Evolutionary conservation across 768 basidiomycete species (phyloP).

Genomic region (Podaxis pistillaris): DNA sequence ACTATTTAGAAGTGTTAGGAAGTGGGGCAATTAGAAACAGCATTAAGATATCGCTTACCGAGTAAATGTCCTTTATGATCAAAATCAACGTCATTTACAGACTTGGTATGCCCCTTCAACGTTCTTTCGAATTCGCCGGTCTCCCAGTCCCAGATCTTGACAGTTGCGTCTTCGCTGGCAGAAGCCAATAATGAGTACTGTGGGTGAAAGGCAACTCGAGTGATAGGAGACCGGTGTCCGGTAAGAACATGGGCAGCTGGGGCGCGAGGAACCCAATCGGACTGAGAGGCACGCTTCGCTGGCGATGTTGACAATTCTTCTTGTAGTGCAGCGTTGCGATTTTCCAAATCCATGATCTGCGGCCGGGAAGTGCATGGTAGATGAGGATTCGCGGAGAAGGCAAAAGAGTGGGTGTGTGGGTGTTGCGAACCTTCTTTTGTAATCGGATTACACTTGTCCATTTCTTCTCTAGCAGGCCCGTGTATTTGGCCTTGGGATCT

Average conservation of each 20-base stretch:
- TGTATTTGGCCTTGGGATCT: constrained; percentile 84
- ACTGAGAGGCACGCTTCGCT: constrained; percentile 55
- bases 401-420: constrained; percentile 1
- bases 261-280: constrained; percentile 87
- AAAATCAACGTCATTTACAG: constrained; percentile 84
- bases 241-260: constrained; percentile 76
- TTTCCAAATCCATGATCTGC: constrained; percentile 95
- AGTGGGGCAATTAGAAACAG: background rate
- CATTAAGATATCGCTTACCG: constrained; percentile 44
- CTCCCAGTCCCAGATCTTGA: constrained; percentile 98
- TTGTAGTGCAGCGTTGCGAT: constrained; percentile 73
- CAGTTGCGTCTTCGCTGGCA: constrained; percentile 84
- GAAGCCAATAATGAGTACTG: constrained; percentile 79
- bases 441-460: constrained; percentile 96
- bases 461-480: constrained; percentile 92
- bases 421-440: constrained; percentile 78
- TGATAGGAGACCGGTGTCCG: constrained; percentile 77
- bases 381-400: background rate
- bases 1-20: constrained; percentile 35
- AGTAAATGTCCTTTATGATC: constrained; percentile 82
- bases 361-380: constrained; percentile 10
- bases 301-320: constrained; percentile 60
- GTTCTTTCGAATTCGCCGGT: constrained; percentile 91
- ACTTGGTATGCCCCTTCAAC: constrained; percentile 88
- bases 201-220: constrained; percentile 83